A percentile compares a stretch with the other conserved stretches of the same genome.
Evolutionary conservation across 345 rosid genomes (phyloP).

Genomic region (Eucalyptus dawsonii): DNA sequence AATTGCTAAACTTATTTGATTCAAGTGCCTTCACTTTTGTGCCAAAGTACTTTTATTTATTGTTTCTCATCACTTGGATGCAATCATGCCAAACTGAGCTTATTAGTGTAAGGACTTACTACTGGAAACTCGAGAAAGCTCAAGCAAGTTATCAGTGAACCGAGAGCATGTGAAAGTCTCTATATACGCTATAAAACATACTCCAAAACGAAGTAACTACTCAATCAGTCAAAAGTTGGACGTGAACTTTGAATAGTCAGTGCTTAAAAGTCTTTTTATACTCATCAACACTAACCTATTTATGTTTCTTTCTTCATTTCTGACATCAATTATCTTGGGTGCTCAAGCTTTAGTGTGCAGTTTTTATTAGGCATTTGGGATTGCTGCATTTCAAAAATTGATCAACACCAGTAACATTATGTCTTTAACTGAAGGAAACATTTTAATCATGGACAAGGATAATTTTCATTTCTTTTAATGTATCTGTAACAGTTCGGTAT

Average conservation of each 20-base stretch:
- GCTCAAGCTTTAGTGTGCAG: not conserved
- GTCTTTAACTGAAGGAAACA: not conserved
- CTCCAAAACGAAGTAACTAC: not conserved
- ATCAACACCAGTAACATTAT: not conserved
- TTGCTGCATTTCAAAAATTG: not conserved
- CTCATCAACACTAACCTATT: not conserved
- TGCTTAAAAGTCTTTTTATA: not conserved
- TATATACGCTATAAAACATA: not conserved
- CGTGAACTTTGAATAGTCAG: not conserved
- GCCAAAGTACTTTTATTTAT: not conserved
- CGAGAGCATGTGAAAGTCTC: not conserved
- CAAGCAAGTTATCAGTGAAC: not conserved
- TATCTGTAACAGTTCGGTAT: not conserved
- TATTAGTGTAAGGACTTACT: not conserved
- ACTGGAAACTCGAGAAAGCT: not conserved
- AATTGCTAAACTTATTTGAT: not conserved
- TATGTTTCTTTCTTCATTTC: not conserved
- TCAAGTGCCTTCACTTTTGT: not conserved
- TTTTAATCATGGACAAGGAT: not conserved
- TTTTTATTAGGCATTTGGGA: not conserved
- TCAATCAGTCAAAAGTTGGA: not conserved
- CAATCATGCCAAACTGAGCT: not conserved
- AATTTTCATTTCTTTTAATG: not conserved
- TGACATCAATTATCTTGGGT: not conserved
- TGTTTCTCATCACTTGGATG: not conserved